Base-by-base conservation (phyloP, 208 protist genomes). In the Leishmania lainsoni region DNA sequence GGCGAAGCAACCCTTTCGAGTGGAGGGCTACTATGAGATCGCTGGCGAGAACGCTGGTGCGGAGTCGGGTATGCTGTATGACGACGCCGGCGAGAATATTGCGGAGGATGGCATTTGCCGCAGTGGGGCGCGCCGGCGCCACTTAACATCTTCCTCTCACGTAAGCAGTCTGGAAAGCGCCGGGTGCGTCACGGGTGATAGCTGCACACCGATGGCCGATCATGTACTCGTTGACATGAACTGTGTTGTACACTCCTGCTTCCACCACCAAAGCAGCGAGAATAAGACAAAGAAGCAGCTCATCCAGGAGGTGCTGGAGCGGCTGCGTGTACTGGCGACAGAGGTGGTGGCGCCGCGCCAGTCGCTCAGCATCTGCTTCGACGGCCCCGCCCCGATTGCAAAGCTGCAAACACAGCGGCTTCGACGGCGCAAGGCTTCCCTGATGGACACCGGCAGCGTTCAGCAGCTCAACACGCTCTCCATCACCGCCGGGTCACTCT, bases 191-290 rank as follows among this genome's bases (percentile, higher is more conserved):
- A 70, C 65, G 20, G 16, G 8, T 32, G 52, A 22, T 5, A 79
- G 9, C 69, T 26, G 69, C 42, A 73, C 59, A 6, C 68, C 84
- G 9, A 32, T 71, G n/a, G 80, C 81, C 3, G 94, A 95, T 72
- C 94, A 97, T 85, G 94, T 97, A 22, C 83, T 97, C 2, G 83
- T 95, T 22, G 94, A 97, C 75, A 91, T 95, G 87, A 97, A 97
- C 84, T 95, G 94, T 86, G 93, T 97, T 63, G 86, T 97, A 35
- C 94, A 97, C 87, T 80, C 87, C 20, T 94, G 92, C 79, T 95
- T 94, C 75, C 63, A 72, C 59, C 75, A 81, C 29, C 79, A 83
- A 35, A 73, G 39, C 65, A 58, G 68, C 3, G 80, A 83, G 49
- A 81, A 83, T 54, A 92, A 88, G 78, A 83, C 83, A 20, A 91